phyloP scores from a whole-genome alignment of 768 basidiomycete genomes.

The Cystofilobasidium macerans region DNA sequence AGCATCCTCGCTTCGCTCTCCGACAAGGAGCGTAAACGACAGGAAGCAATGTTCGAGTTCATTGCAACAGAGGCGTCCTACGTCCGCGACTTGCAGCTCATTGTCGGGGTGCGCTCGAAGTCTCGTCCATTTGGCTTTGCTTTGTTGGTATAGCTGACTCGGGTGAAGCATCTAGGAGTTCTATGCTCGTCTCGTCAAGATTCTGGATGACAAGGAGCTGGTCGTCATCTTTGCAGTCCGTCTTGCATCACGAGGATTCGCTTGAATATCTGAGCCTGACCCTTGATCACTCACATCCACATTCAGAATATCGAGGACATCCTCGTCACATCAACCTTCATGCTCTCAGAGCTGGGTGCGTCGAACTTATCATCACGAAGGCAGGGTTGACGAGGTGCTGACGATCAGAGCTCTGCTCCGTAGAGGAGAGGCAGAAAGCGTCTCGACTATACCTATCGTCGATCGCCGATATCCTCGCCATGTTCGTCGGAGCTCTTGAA shows the following conservation, averaged over 20 bases:
- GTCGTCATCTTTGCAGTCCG: slow-evolving; percentile 50
- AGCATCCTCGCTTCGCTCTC: slow-evolving; percentile 59
- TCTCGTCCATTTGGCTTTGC: not conserved
- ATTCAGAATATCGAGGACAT: slow-evolving; percentile 79
- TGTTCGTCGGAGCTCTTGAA: not conserved
- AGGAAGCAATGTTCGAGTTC: slow-evolving; percentile 86
- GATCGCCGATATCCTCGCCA: slow-evolving; percentile 66
- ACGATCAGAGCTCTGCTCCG: no score
- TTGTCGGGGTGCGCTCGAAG: slow-evolving; percentile 57
- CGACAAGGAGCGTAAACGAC: slow-evolving; percentile 63
- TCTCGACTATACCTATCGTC: slow-evolving; percentile 82
- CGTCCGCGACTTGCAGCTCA: slow-evolving; percentile 78
- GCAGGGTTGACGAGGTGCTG: no score
- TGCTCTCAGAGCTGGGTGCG: slow-evolving; percentile 24
- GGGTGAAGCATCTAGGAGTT: slow-evolving; percentile 54
- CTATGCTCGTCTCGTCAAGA: slow-evolving; percentile 62
- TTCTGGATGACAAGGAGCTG: slow-evolving; percentile 64
- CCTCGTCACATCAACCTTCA: slow-evolving; percentile 18
- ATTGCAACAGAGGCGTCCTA: slow-evolving; percentile 83
- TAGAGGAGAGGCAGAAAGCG: slow-evolving; percentile 77
- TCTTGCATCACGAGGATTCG: not conserved
- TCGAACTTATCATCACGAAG: no score
- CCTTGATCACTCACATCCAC: not conserved
- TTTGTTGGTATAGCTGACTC: no score
- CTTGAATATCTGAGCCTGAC: no score